A percentile compares a stretch with the other conserved stretches of the same genome.
These are phyloP conservation scores for Aquilaria agallochum DNA, from an alignment of 441 rosid genomes.

Conservation along the genomic window DNA sequence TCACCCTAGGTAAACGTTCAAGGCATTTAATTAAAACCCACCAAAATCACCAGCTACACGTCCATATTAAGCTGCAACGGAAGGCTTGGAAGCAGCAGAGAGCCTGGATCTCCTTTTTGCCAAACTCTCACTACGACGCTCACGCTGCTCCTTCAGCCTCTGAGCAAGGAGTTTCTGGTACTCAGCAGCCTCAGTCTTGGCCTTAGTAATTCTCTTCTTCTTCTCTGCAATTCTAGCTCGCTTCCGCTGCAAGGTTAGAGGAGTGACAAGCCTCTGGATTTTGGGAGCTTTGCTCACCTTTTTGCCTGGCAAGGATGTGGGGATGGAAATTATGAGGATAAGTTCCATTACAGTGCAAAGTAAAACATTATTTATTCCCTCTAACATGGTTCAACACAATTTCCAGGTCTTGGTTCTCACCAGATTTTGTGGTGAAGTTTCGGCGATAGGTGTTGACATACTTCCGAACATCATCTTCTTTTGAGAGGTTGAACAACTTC, in stretches of 20 bases:
- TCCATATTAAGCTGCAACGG: constrained; percentile 31
- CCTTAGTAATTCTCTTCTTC: constrained; percentile 67
- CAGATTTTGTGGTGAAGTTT: constrained; percentile 45
- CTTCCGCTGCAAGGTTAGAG: constrained; percentile 68
- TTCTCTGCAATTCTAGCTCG: constrained; percentile 56
- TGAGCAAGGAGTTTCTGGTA: constrained; percentile 69
- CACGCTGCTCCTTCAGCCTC: constrained; percentile 69
- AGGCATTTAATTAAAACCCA: constrained; percentile 4
- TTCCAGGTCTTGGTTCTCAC: constrained; percentile 14
- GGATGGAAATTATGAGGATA: too few species aligned
- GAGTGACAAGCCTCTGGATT: constrained; percentile 68
- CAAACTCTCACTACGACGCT: constrained; percentile 64
- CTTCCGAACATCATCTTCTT: constrained; percentile 65
- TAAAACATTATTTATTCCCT: not conserved
- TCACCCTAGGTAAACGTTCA: not conserved
- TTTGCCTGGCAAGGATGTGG: constrained; percentile 37
- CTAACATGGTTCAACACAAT: not conserved
- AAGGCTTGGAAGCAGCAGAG: constrained; percentile 61
- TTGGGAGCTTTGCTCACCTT: constrained; percentile 64
- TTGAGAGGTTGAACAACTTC: constrained; percentile 48
- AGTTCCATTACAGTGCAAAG: too few species aligned
- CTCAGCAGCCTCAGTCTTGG: constrained; percentile 65
- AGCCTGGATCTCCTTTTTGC: constrained; percentile 70
- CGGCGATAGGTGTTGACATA: constrained; percentile 67
- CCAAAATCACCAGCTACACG: constrained; percentile 3